Base-by-base conservation (phyloP, 2,329 filamentous ascomycete species). In the Coniochaeta prunicola region DNA sequence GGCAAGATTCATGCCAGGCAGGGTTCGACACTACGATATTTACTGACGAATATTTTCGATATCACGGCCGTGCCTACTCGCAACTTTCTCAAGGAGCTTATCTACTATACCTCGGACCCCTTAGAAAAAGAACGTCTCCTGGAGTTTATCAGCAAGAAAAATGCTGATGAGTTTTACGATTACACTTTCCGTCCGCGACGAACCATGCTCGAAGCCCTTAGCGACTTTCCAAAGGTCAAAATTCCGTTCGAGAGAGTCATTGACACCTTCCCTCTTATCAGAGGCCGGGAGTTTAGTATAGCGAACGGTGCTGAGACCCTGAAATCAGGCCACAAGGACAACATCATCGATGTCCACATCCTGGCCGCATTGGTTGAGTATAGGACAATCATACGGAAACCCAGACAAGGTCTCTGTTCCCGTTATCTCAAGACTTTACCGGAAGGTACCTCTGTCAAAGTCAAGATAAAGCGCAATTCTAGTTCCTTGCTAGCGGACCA, bases 281-380 rank as follows among this genome's bases (percentile, higher is more conserved):
- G 91, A n/a, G 89, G 87, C n/a, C 83, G 94, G 6, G 90, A 96
- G 66, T 99, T 96, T 70, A 97, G 92, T 71, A 92, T 97, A 61
- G 91, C 91, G 34, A 94, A 89, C 63, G 88, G 89, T 7, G 87
- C 86, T 6, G 61, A 61, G 1, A 67, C 74, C 9, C 70, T 76
- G 54, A 56, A 50, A 26, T 64, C 19, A 3, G 21, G 13, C 8
- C 19, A 19, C 4, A n/a, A 57, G 1, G 4, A 34, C 8, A n/a
- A 17, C 13, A 19, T 58, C 19, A 56, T 55, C 26, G 19, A 57
- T 0, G 76, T 96, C 24, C 87, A 96, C 58, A 78, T 97, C 3
- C 76, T 96, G 3, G 83, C 92, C 45, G 92, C 94, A 0, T 87
- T 97, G 59, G 92, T 99, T 60, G 92, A 93, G 69, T 97, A 96